Conservation (phyloP, 371 early-diverging fungal species). For the Rhizopus stolonifer region DNA sequence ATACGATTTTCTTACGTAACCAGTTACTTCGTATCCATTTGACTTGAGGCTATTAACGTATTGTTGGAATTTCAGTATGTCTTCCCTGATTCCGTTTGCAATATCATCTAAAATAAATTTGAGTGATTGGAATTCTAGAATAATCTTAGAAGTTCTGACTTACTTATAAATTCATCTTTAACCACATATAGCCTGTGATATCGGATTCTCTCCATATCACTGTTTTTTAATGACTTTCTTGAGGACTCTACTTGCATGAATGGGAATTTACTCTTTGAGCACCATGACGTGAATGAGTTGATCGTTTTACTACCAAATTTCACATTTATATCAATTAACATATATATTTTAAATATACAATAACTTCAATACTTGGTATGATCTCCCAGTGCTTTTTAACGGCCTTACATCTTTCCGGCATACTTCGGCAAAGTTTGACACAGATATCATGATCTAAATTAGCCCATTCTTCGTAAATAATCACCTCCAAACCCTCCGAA, state of each 20-base stretch:
- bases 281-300: constrained; percentile 9
- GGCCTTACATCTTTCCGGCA: no score
- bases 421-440: no score
- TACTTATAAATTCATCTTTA: constrained; percentile 16
- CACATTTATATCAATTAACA: no score
- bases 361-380: no score
- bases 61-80: constrained; percentile 15
- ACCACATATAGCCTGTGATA: constrained; percentile 14
- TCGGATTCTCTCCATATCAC: constrained; percentile 14
- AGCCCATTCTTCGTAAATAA: no score
- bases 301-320: constrained; percentile 10
- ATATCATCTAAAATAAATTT: constrained; percentile 22
- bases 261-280: constrained; percentile 14
- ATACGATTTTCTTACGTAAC: constrained; percentile 11
- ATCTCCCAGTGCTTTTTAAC: no score
- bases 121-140: constrained; percentile 19
- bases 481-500: no score
- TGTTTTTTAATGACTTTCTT: constrained; percentile 10
- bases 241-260: constrained; percentile 12
- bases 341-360: no score
- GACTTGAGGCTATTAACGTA: constrained; percentile 20
- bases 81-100: constrained; percentile 21
- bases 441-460: no score
- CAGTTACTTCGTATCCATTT: constrained; percentile 8
- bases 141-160: constrained; percentile 16